Base-by-base conservation (phyloP, 345 rosid species). In the Melaleuca quinquenervia region DNA sequence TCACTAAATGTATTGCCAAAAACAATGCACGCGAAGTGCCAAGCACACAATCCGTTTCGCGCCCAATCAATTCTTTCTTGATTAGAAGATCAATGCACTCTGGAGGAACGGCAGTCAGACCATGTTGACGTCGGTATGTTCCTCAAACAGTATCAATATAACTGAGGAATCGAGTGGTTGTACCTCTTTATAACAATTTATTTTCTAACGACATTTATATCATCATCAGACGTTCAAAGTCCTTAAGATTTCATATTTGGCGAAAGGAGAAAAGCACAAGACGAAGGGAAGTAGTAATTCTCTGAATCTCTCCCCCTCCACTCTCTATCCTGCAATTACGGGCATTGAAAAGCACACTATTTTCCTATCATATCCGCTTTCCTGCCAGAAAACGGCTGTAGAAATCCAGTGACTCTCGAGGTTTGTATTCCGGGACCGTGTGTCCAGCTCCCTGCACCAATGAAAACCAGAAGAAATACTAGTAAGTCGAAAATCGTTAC, bases 341-440 rank as follows among this genome's bases (percentile, higher is more conserved):
- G 45, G 76, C 76, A 32, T 5, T 32, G 76, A 16, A 52, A 29
- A 13, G 45, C 49, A 60, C 50, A 45, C 75, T 78, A 1, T 14
- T 7, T 29, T 22, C 27, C 50, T 5, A 85, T 88, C 87, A 94
- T 22, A 96, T 92, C 3, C 88, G 55, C 58, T 90, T 86, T 55
- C 97, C 96, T 0, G 90, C 90, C 78, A 96, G 93, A 84, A 95
- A 97, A 48, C 93, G 92, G 83, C 94, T 91, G 89, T 95, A 97
- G 86, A 97, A 95, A 85, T 94, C 93, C 76, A 95, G 89, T 5
- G 98, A 90, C 91, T 97, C 98, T 36, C 45, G 87, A 6, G 98
- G 96, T 87, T 95, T 97, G 91, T 95, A 93, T 88, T 95, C 96
- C 14, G 98, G 97, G 29, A 95, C 98, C 0, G 96, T 93, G 85